Base-by-base conservation (phyloP, 306 rosid species). In the Medicago arabica region DNA sequence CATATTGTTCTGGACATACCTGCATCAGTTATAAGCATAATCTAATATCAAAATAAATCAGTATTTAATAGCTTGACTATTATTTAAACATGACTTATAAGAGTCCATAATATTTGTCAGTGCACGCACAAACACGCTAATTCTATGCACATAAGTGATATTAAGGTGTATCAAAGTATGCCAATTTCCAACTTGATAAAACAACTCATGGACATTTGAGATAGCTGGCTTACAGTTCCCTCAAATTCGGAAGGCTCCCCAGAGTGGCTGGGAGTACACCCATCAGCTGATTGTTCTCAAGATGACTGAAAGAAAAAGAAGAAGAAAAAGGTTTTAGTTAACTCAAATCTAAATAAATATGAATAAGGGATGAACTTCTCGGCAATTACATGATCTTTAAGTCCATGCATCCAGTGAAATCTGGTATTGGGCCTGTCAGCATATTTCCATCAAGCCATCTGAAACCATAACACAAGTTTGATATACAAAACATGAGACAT, bases 211-310 rank as follows among this genome's bases (percentile, higher is more conserved):
- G 7, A 53, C 75, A 81, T 78, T 63, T 21, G 68, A 77, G 72
- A 85, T 78, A 71, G 85, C 99, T 78, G 69, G 85, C 99, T 86
- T 92, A 95, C 99, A 95, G 79, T 83, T 90, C 93, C 87, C 83
- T 86, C 87, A 95, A 84, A 88, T 86, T 92, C 25, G 92, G 99
- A 49, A 95, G 88, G 78, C 83, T 88, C 68, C 36, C 38, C 82
- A 95, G 73, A 67, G 90, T 80, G 83, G 93, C 81, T 54, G 95
- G 93, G 74, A 95, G 83, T 34, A 41, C 84, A 44, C 96, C 97
- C 0, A 83, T 80, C 88, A 95, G 88, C 75, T 77, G 97, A 75
- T 95, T 95, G 83, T 89, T 89, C 80, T 95, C 99, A 15, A 95
- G 97, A 86, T 95, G 99, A 74, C 99, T 95, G 78, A 68, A 81